Evolutionary conservation across 2,329 filamentous ascomycete species (phyloP).

Genomic region (Talaromyces rugulosus): DNA sequence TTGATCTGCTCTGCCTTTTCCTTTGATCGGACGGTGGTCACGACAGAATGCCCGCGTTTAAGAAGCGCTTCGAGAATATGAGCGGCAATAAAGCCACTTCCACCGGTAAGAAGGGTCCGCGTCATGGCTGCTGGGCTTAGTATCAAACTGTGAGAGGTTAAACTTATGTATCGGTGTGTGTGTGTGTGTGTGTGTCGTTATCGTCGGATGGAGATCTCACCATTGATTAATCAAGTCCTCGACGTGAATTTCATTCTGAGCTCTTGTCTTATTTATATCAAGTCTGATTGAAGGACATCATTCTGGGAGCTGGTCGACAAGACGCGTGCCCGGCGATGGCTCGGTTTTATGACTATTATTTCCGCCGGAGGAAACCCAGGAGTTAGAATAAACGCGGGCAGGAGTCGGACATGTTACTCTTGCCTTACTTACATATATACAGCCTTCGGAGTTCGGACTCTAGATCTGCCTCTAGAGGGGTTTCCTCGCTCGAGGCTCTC

Average conservation of each 20-base stretch:
- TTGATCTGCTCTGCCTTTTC: slow-evolving; percentile 56
- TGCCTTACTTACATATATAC: no score
- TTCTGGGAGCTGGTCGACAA: background rate
- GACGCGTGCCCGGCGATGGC: background rate
- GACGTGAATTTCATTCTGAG: background rate
- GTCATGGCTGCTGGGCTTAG: slow-evolving; percentile 4
- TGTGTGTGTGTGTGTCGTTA: background rate
- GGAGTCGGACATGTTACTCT: no score
- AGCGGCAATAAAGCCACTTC: slow-evolving; percentile 58
- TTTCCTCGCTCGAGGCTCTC: no score
- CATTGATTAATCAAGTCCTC: background rate
- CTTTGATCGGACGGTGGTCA: slow-evolving; percentile 56
- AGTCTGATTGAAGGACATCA: background rate
- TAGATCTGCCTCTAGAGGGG: no score
- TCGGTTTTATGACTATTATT: background rate
- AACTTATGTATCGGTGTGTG: background rate
- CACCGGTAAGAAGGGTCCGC: slow-evolving; percentile 32
- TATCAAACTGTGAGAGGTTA: background rate
- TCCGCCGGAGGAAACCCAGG: background rate
- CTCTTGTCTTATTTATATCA: slow-evolving; percentile 1
- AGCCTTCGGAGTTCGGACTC: no score
- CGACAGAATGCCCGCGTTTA: slow-evolving; percentile 39
- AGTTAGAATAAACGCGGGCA: no score
- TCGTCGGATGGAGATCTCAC: no score
- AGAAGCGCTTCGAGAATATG: slow-evolving; percentile 56